Conservation (phyloP, 352 stramenopile species). For the Phytophthora colocasiae region DNA sequence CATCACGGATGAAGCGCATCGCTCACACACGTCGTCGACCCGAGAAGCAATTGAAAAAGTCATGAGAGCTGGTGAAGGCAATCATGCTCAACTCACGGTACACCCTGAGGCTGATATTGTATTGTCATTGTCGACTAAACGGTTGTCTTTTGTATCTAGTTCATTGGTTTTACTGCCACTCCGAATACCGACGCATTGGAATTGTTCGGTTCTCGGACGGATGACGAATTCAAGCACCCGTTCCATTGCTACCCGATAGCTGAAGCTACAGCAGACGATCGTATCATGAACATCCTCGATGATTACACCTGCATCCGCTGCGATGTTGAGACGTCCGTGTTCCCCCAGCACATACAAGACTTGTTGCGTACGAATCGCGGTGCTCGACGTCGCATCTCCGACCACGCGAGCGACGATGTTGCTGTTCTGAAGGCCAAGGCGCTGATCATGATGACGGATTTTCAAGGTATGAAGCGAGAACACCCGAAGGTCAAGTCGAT, state of each 20-base stretch:
- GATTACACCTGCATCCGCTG: conserved; percentile 68
- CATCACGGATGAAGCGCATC: conserved; percentile 87
- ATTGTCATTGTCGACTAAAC: conserved; percentile 4
- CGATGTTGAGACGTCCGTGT: conserved; percentile 61
- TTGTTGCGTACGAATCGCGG: conserved; percentile 34
- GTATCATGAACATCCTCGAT: conserved; percentile 71
- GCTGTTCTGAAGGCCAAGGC: conserved; percentile 75
- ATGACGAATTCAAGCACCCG: conserved; percentile 31
- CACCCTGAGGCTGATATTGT: background rate
- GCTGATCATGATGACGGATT: conserved; percentile 80
- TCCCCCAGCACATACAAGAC: conserved; percentile 48
- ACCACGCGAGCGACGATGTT: conserved; percentile 67
- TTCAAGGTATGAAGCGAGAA: conserved; percentile 36
- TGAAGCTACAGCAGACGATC: conserved; percentile 54
- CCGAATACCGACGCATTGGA: conserved; percentile 70
- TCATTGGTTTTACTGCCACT: conserved; percentile 84
- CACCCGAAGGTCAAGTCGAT: conserved; percentile 62
- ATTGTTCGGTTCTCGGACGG: conserved; percentile 61
- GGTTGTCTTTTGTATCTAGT: conserved; percentile 43
- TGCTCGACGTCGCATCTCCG: conserved; percentile 54
- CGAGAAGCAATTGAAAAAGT: conserved; percentile 73
- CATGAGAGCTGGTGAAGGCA: conserved; percentile 56
- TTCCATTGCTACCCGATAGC: conserved; percentile 85
- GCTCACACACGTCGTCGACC: conserved; percentile 75
- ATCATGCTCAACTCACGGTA: conserved; percentile 51